Conservation (phyloP, 2,329 filamentous ascomycete species). For the Madurella fahalii region DNA sequence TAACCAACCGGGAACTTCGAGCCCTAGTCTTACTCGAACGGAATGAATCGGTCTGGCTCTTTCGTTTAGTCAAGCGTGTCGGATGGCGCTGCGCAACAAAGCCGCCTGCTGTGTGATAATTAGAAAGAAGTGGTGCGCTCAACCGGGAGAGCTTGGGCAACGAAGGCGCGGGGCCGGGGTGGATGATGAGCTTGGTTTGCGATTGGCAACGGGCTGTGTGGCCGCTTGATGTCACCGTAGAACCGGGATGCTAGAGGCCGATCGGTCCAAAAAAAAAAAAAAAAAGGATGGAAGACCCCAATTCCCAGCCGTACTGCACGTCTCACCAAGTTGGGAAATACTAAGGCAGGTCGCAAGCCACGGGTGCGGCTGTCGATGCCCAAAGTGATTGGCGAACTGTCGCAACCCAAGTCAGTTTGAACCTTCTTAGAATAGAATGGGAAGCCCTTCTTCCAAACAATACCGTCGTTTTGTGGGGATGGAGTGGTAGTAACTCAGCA, state of each 20-base stretch:
- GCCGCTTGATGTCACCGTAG: slow-evolving; percentile 7
- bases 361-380: not conserved
- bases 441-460: too few relatives aligned
- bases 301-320: slow-evolving; percentile 13
- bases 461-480: too few relatives aligned
- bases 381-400: not conserved
- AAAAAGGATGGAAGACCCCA: not conserved
- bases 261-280: not conserved
- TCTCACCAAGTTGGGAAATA: slow-evolving; percentile 12
- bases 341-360: slow-evolving; percentile 11
- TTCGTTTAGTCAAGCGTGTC: too few relatives aligned
- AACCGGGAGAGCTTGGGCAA: not conserved
- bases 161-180: not conserved
- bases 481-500: too few relatives aligned
- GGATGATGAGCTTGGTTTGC: not conserved
- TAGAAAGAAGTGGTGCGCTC: not conserved
- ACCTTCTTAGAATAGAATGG: too few relatives aligned
- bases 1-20: not conserved
- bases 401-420: not conserved
- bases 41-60: not conserved
- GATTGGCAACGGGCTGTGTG: too few relatives aligned
- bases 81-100: not conserved
- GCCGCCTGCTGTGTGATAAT: not conserved
- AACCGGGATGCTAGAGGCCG: slow-evolving; percentile 1
- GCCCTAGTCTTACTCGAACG: not conserved